Conservation (phyloP, 495 filamentous ascomycete genomes). For the Hypoxylon cercidicola region DNA sequence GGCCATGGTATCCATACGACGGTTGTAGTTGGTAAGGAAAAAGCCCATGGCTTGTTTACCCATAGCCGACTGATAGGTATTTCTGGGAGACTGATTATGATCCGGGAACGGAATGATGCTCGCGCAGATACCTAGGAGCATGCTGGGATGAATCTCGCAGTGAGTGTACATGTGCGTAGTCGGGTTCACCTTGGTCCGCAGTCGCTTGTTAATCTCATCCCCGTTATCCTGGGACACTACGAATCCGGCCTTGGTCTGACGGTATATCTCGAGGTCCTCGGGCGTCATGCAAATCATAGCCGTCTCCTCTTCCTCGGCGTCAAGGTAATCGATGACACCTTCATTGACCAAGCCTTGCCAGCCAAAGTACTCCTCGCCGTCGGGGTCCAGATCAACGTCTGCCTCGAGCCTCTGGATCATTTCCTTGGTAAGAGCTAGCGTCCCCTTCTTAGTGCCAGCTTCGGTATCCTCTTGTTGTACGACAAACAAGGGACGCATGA, state of each 20-base stretch:
- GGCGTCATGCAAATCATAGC: conserved; percentile 99
- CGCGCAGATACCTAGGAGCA: conserved; percentile 97
- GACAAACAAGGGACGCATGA: conserved; percentile 91
- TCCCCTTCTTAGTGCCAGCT: conserved; percentile 74
- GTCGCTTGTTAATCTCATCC: conserved; percentile 71
- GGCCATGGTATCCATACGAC: conserved; percentile 99
- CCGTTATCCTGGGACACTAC: conserved; percentile 58
- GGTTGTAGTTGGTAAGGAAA: conserved; percentile 93
- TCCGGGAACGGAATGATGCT: conserved; percentile 99
- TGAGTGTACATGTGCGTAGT: conserved; percentile 92
- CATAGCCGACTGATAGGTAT: conserved; percentile 99
- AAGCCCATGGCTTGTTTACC: conserved; percentile 99
- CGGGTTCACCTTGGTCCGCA: conserved; percentile 84
- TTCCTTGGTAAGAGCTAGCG: conserved; percentile 83
- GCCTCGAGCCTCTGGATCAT: conserved; percentile 73
- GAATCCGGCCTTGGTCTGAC: conserved; percentile 62
- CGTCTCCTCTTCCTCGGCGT: conserved; percentile 97
- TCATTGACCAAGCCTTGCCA: conserved; percentile 85
- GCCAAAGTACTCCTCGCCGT: conserved; percentile 75
- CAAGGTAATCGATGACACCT: conserved; percentile 92
- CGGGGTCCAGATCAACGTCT: conserved; percentile 66
- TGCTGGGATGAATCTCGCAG: conserved; percentile 98
- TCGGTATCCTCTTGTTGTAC: conserved; percentile 76
- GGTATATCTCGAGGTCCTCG: conserved; percentile 82
- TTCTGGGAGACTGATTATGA: conserved; percentile 98